Evolutionary conservation across 2,329 filamentous ascomycete species (phyloP).

Genomic region (Alternaria postmessia): DNA sequence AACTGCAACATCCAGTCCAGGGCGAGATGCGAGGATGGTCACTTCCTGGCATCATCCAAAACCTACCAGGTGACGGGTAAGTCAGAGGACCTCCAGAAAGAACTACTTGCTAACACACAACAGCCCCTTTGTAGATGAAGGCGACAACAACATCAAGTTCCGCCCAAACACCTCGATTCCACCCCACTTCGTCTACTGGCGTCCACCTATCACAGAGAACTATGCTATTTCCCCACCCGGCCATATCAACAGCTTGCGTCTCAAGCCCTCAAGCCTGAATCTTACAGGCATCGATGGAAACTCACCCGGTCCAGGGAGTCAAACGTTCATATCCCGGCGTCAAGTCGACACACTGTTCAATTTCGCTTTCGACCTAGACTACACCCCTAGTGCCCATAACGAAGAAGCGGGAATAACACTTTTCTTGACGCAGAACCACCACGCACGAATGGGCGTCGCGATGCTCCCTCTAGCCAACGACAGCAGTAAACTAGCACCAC

Average conservation of each 20-base stretch:
- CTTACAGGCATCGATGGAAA: slow-evolving; percentile 62
- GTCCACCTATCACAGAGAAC: slow-evolving; percentile 56
- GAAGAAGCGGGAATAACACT: slow-evolving; percentile 63
- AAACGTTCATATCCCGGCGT: slow-evolving; percentile 61
- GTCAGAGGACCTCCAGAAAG: not conserved
- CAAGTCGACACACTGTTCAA: slow-evolving; percentile 65
- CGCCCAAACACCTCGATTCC: slow-evolving; percentile 56
- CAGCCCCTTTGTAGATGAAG: slow-evolving; percentile 52
- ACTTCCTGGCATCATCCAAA: slow-evolving; percentile 46
- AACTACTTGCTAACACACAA: not conserved
- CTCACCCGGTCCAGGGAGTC: slow-evolving; percentile 54
- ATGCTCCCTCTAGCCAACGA: slow-evolving; percentile 25
- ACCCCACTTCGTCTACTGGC: slow-evolving; percentile 63
- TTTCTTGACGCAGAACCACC: slow-evolving; percentile 61
- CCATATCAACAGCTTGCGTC: slow-evolving; percentile 55
- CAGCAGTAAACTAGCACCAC: slow-evolving; percentile 29
- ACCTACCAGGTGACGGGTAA: slow-evolving; percentile 52
- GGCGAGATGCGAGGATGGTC: slow-evolving; percentile 55
- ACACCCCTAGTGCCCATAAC: slow-evolving; percentile 47
- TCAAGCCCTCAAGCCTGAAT: slow-evolving; percentile 62
- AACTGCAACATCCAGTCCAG: slow-evolving; percentile 52
- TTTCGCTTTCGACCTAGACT: slow-evolving; percentile 59
- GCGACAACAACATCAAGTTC: slow-evolving; percentile 57
- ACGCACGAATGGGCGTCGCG: slow-evolving; percentile 57
- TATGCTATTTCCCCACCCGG: slow-evolving; percentile 59